Base-by-base conservation (phyloP, 1,284 basidiomycete species). In the Sphaerobolus stellatus region DNA sequence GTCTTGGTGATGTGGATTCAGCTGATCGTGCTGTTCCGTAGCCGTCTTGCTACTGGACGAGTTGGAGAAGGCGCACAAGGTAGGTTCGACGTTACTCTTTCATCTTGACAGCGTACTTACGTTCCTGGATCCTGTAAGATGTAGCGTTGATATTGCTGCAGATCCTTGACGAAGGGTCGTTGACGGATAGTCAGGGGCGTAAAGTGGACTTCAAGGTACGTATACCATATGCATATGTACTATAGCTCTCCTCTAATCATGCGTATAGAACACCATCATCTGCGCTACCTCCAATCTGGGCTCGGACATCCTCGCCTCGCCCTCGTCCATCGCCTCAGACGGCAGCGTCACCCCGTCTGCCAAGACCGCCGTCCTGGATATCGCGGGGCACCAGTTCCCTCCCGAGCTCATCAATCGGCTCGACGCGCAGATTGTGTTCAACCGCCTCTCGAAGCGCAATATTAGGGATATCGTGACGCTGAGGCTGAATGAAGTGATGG, bases 141-240 rank as follows among this genome's bases (percentile, higher is more conserved):
- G 92, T 97, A 25, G 82, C 90, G 1, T 92, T 95, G 83, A 92
- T 96, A 56, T 76, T 97, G 13, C 78, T 98, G 4, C 94, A 97
- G 69, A 89, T 98, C 54, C 80, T 98, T 30, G 94, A 98, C 63
- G 94, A 98, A 69, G 94, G 94, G 9, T 83, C 76, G 52, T 77
- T 97, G 58, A 96, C 93, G 1, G 94, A 98, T 66, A 88, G 85
- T 59, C 84, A 90, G 66, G 87, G 88, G 29, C 75, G 78, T 44
- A 88, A 86, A 64, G 83, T 88, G 6, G 88, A 92, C 68, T 92
- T 93, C 75, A 88, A 86, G 74, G 86, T 84, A 57, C 44, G 66
- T 54, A 58, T 63, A 33, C 58, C 62, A 41, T 53, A 59, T 38
- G 33, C n/a, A 58, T 16, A 57, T 56, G 18, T 50, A 31, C 27